These are phyloP conservation scores for Apophysomyces elegans DNA, from an alignment of 371 early-diverging fungal genomes.

Conservation along the genomic window DNA sequence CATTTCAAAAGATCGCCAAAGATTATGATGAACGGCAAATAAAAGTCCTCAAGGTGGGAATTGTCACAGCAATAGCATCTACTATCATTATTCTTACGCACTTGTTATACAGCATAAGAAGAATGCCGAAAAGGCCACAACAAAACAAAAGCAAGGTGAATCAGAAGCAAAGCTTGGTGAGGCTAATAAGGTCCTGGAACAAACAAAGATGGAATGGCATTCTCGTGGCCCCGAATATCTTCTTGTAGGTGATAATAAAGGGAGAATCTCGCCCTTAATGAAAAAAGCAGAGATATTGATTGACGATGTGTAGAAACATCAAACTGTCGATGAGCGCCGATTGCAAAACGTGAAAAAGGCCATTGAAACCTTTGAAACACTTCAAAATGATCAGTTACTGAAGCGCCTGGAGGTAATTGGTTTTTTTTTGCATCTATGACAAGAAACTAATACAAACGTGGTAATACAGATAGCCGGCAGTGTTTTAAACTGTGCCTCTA, in stretches of 20 bases:
- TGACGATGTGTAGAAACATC: conserved; percentile 38
- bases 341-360: conserved; percentile 41
- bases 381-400: conserved; percentile 51
- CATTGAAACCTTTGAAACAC: conserved; percentile 46
- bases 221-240: conserved; percentile 48
- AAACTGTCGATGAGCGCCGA: conserved; percentile 52
- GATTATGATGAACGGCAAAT: conserved; percentile 54
- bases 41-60: conserved; percentile 37
- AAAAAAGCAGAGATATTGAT: neutral
- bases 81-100: neutral
- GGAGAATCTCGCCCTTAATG: too few relatives aligned
- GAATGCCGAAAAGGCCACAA: conserved; percentile 39
- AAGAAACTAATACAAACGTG: neutral
- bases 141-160: conserved; percentile 36
- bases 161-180: conserved; percentile 35
- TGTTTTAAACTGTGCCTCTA: conserved; percentile 21
- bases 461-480: conserved; percentile 19
- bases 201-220: conserved; percentile 41
- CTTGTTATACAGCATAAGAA: conserved; percentile 30
- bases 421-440: neutral
- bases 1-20: conserved; percentile 42
- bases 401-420: conserved; percentile 43
- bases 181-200: conserved; percentile 28
- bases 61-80: too few relatives aligned
- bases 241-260: neutral